A percentile compares a stretch with the other conserved stretches of the same genome.
Conservation (phyloP, 1,284 basidiomycete species). For the Moesziomyces sp. region DNA sequence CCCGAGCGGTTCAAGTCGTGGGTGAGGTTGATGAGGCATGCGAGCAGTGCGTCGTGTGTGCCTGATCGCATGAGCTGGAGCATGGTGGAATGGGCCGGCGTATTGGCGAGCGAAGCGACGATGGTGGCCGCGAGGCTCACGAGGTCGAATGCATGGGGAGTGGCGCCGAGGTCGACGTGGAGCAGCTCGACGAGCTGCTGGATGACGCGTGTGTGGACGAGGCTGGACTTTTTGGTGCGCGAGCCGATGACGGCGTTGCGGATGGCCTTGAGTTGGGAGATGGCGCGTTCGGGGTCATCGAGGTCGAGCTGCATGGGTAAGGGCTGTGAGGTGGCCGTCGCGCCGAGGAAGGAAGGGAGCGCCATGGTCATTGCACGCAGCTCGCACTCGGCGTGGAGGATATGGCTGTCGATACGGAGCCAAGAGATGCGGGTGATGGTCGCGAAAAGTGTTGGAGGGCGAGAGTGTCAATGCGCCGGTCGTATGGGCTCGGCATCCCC, state of each 20-base stretch:
- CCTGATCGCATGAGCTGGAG: slow-evolving; percentile 43
- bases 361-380: slow-evolving; percentile 20
- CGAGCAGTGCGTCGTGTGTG: slow-evolving; percentile 43
- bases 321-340: slow-evolving; percentile 4
- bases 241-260: slow-evolving; percentile 54
- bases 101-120: slow-evolving; percentile 47
- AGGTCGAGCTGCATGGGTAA: slow-evolving; percentile 24
- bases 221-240: slow-evolving; percentile 44
- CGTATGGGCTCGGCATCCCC: neutral
- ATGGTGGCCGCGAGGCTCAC: slow-evolving; percentile 47
- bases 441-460: neutral
- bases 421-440: no score
- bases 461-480: neutral
- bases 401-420: no score
- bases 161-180: slow-evolving; percentile 29
- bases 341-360: slow-evolving; percentile 12
- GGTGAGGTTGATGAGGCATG: slow-evolving; percentile 28
- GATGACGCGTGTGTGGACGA: slow-evolving; percentile 41
- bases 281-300: slow-evolving; percentile 27
- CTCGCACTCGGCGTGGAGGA: neutral
- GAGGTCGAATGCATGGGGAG: slow-evolving; percentile 24
- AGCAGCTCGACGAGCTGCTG: slow-evolving; percentile 44
- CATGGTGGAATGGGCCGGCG: slow-evolving; percentile 37
- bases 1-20: slow-evolving; percentile 12
- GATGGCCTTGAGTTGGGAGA: slow-evolving; percentile 42